Conservation (phyloP, 23 red algal species). For the Gracilariopsis chorda region DNA sequence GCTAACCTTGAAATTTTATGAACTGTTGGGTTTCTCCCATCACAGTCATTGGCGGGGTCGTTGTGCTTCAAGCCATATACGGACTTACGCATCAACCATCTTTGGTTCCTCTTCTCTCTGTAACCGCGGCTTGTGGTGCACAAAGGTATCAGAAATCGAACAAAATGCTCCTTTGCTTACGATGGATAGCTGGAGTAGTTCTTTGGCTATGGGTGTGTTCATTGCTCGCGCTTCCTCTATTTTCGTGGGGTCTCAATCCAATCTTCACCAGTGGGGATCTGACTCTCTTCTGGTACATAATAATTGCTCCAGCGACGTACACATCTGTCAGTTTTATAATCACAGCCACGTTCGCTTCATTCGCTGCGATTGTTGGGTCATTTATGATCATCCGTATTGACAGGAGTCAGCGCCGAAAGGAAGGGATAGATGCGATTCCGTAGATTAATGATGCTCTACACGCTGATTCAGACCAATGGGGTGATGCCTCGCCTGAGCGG, state of each 20-base stretch:
- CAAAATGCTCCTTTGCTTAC: not conserved
- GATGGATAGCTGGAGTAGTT: conserved; percentile 17
- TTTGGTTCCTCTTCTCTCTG: conserved; percentile 24
- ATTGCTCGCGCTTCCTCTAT: conserved; percentile 1
- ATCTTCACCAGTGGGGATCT: conserved; percentile 8
- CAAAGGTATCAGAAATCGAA: not conserved
- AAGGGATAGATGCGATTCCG: not conserved
- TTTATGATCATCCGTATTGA: conserved; percentile 13
- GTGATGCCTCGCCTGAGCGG: too few relatives aligned
- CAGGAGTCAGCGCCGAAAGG: not conserved
- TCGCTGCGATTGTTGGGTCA: conserved; percentile 16
- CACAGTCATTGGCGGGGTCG: conserved; percentile 7
- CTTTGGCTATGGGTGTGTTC: conserved; percentile 11
- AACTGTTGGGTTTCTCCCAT: not conserved
- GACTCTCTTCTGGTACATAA: conserved; percentile 29
- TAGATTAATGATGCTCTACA: too few relatives aligned
- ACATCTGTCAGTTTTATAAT: conserved; percentile 13
- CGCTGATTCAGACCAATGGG: too few relatives aligned
- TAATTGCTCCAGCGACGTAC: conserved; percentile 32
- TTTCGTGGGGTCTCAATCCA: not conserved
- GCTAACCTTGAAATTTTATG: not conserved
- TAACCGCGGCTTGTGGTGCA: not conserved
- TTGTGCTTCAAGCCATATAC: not conserved
- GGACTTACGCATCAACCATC: conserved; percentile 32
- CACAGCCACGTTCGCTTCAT: not conserved